Evolutionary conservation across 1,284 basidiomycete genomes (phyloP), one percentile per base, ranked within the genome.

Genomic region (Malassezia obtusa): DNA sequence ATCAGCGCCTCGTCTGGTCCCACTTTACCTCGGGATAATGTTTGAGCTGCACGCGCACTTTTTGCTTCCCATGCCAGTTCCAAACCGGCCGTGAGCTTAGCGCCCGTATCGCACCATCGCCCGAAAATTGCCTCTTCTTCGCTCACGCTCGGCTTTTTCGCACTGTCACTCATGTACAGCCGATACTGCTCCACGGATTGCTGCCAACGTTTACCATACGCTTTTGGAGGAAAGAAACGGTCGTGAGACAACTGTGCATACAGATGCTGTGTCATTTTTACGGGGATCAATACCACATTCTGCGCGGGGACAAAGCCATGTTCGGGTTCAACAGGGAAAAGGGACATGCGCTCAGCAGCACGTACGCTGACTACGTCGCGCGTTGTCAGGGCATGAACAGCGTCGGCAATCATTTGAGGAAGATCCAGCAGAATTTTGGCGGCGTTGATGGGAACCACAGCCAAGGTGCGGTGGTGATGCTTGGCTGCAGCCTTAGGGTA

Each of bases 191-290:
- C 64, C 0, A 68, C 64, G 2, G 53, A 49, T 2, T 48, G 38
- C 30, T 64, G 63, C 68, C 68, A 70, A 2, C 46, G 44, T n/a
- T 43, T 37, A 1, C 89, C 87, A 67, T 95, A 96, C 21, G 86
- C 78, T 66, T 86, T 87, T 0, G 91, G 90, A 2, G 92, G 86
- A 68, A 85, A 86, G 74, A 94, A 96, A 56, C 84, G 86, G 73
- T 96, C 91, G 12, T 89, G 85, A 28, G 84, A 75, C 12, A 96
- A 77, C 66, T 95, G 91, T 1, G 91, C 92, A 75, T 94, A 96
- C 21, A 70, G 57, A 17, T 64, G 58, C 19, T 64, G 58, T 2
- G 68, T 66, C 52, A 67, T 53, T 2, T 57, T 36, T 4, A 71
- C 54, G 2, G 50, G 50, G 2, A 57, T 41, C 14, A 67, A 46